These are phyloP conservation scores for Mycena galopus DNA, from an alignment of 768 basidiomycete species.

Conservation along the genomic window DNA sequence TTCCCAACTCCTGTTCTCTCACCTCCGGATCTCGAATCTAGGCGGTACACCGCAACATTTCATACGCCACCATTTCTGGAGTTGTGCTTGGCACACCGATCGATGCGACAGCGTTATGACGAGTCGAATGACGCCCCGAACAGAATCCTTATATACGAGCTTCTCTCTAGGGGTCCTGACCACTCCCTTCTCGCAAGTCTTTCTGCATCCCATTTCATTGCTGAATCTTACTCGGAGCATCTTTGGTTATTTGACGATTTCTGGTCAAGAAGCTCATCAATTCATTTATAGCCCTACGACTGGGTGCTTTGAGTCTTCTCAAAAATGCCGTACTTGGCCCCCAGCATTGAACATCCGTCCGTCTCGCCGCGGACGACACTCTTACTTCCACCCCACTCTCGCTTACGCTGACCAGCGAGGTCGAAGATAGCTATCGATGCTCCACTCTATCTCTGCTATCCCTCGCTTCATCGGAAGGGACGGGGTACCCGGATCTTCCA, in stretches of 20 bases:
- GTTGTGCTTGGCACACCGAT: neutral
- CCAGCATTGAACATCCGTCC: too few relatives aligned
- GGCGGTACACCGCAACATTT: too few relatives aligned
- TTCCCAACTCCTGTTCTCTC: too few relatives aligned
- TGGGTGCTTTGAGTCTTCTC: too few relatives aligned
- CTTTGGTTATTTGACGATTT: constrained; percentile 48
- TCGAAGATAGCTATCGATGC: constrained; percentile 46
- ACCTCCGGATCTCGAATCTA: too few relatives aligned
- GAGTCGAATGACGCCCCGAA: constrained; percentile 15
- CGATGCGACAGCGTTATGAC: constrained; percentile 10
- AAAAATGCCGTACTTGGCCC: too few relatives aligned
- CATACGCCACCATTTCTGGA: too few relatives aligned
- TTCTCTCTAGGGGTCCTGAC: neutral
- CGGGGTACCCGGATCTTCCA: constrained; percentile 52
- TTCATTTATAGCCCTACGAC: too few relatives aligned
- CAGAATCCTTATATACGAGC: constrained; percentile 5
- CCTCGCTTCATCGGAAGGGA: constrained; percentile 54
- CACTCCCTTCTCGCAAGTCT: neutral
- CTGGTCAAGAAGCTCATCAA: constrained; percentile 60
- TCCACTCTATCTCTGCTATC: constrained; percentile 42
- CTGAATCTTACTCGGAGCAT: neutral
- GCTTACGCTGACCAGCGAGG: too few relatives aligned
- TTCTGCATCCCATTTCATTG: neutral
- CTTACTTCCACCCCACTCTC: too few relatives aligned
- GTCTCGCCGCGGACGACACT: too few relatives aligned